Conservation (phyloP, 768 basidiomycete genomes). For the Neoboletus brunneissimus region DNA sequence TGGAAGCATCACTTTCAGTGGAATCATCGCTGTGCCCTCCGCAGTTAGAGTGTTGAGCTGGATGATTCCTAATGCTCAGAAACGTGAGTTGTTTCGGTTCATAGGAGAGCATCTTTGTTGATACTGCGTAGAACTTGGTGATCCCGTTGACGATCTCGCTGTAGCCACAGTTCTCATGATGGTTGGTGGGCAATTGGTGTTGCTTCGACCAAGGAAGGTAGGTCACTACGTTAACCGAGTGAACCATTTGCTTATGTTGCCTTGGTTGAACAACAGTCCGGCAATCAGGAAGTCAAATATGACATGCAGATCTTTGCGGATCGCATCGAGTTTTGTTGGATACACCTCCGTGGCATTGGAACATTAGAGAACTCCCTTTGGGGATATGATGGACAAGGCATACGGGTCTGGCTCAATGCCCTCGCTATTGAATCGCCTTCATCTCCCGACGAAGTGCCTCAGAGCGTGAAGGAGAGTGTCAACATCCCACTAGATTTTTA, state of each 20-base stretch:
- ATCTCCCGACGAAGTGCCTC: slow-evolving; percentile 34
- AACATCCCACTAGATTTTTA: slow-evolving; percentile 93
- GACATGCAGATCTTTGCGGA: slow-evolving; percentile 97
- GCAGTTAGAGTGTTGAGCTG: slow-evolving; percentile 91
- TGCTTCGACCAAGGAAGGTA: slow-evolving; percentile 87
- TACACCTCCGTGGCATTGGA: slow-evolving; percentile 90
- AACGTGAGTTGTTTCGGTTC: slow-evolving; percentile 55
- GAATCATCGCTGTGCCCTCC: slow-evolving; percentile 80
- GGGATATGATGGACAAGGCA: slow-evolving; percentile 89
- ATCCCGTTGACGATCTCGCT: slow-evolving; percentile 88
- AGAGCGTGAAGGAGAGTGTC: slow-evolving; percentile 87
- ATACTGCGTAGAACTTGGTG: slow-evolving; percentile 73
- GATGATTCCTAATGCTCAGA: slow-evolving; percentile 93
- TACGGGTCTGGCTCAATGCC: slow-evolving; percentile 95
- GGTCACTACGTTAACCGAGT: slow-evolving; percentile 6
- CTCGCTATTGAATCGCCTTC: slow-evolving; percentile 75
- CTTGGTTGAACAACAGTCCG: slow-evolving; percentile 51
- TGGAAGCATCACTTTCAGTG: slow-evolving; percentile 92
- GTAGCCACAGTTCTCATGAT: slow-evolving; percentile 96
- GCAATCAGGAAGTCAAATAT: slow-evolving; percentile 87
- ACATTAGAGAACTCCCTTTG: slow-evolving; percentile 95
- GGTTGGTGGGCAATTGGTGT: slow-evolving; percentile 85
- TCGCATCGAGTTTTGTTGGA: slow-evolving; percentile 99
- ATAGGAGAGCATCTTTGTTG: slow-evolving; percentile 2
- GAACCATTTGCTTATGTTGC: background rate